Evolutionary conservation across 805 yeast genomes (phyloP).

Genomic region (Teunomyces atbi): DNA sequence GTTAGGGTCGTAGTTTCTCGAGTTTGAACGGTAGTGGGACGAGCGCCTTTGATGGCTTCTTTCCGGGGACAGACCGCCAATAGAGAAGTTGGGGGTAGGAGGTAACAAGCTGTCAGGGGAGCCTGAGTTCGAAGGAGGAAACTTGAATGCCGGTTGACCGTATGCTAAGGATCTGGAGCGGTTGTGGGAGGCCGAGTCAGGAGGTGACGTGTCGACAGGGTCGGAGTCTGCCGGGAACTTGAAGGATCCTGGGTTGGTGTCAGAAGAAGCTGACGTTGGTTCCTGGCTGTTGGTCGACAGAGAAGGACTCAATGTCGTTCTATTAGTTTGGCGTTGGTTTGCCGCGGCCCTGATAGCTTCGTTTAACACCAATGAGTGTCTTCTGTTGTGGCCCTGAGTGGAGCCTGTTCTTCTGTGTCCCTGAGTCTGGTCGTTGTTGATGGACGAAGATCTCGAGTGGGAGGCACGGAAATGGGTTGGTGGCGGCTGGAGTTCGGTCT

Average conservation of each 20-base stretch:
- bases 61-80: constrained; percentile 36
- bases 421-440: constrained; percentile 3
- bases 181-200: constrained; percentile 21
- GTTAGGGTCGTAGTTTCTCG: constrained; percentile 39
- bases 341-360: constrained; percentile 99
- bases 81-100: constrained; percentile 52
- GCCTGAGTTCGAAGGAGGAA: constrained; percentile 45
- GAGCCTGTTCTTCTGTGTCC: constrained; percentile 38
- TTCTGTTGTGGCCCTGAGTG: constrained; percentile 70
- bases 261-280: constrained; percentile 9
- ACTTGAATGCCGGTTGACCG: constrained; percentile 53
- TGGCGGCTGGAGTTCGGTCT: constrained; percentile 19
- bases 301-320: constrained; percentile 33
- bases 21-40: constrained; percentile 39
- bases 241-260: constrained; percentile 36
- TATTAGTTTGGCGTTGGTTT: constrained; percentile 57
- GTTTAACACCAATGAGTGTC: constrained; percentile 87
- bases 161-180: constrained; percentile 42
- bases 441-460: constrained; percentile 36
- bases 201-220: constrained; percentile 7
- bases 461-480: constrained; percentile 20
- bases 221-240: constrained; percentile 52
- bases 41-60: constrained; percentile 37
- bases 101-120: constrained; percentile 38
- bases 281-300: constrained; percentile 15